Evolutionary conservation across 192 early-diverging fungal genomes (phyloP), one percentile per base, ranked within the genome.

Genomic region (Linnemannia elongata): DNA sequence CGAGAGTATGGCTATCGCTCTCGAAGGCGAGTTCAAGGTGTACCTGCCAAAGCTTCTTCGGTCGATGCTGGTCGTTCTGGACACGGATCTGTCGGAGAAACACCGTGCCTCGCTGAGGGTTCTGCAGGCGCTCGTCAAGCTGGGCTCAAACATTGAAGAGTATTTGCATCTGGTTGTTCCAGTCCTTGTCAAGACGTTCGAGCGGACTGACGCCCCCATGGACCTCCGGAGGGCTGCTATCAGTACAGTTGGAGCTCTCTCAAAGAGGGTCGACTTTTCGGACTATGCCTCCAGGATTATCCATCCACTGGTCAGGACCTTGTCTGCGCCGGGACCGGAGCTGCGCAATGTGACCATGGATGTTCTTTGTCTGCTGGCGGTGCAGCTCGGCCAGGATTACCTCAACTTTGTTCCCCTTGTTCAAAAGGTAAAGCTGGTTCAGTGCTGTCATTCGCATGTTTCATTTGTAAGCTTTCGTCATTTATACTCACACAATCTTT

Each of bases 161-260:
- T 98, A 97, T 76, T 89, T 99, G 87, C 95, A 97, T 86, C 89
- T 99, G 52, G 93, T 99, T 33, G 92, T 98, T 72, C 97, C 97
- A 6, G 93, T 92, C 1, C 90, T 99, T 20, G 94, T 98, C 35
- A 89, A 92, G 73, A 89, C 96, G 17, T 93, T 98, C 84, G 97
- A 99, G 74, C 91, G 90, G 36, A 77, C 90, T 5, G 94, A 93
- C 70, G 91, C 92, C 1, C 94, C 95, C 0, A 73, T 89, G 9
- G 79, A 88, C 49, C 82, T 98, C 12, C 89, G 95, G 39, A 89
- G 93, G 66, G 87, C 91, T 35, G 92, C 96, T 0, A 94, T 98
- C 20, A 88, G 91, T 75, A 94, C 95, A 15, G 92, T 97, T 12
- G 94, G 94, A 22, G 89, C 94, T 22, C 88, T 98, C 30, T 95